Conservation (phyloP, 768 basidiomycete species). For the Tricholoma matsutake region DNA sequence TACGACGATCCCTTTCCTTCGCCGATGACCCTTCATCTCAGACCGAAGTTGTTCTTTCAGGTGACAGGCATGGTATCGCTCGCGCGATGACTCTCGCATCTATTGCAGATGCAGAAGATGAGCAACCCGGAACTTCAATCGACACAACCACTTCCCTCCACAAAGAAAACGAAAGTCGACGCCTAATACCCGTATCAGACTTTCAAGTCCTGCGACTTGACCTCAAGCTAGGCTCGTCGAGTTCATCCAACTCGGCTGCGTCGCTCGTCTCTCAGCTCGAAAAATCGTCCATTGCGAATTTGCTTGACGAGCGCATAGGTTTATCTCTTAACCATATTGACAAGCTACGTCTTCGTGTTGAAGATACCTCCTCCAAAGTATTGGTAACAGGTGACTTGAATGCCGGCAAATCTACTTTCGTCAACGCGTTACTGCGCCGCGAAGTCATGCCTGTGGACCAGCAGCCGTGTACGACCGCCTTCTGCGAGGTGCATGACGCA, state of each 20-base stretch:
- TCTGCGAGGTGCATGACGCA: constrained; percentile 94
- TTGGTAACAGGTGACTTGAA: constrained; percentile 98
- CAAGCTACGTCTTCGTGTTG: constrained; percentile 80
- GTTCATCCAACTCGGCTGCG: constrained; percentile 58
- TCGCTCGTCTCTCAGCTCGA: constrained; percentile 89
- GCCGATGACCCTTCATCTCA: constrained; percentile 74
- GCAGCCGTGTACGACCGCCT: constrained; percentile 95
- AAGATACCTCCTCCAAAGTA: constrained; percentile 92
- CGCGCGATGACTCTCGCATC: constrained; percentile 60
- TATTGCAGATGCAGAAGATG: constrained; percentile 45
- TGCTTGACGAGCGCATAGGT: constrained; percentile 82
- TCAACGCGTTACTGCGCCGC: constrained; percentile 89
- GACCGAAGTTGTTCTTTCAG: constrained; percentile 62
- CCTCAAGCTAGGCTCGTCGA: constrained; percentile 81
- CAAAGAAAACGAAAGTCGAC: constrained; percentile 29
- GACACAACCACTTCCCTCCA: constrained; percentile 21
- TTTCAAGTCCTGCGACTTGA: constrained; percentile 91
- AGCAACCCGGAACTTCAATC: constrained; percentile 23
- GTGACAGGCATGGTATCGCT: constrained; percentile 44
- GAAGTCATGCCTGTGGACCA: constrained; percentile 97
- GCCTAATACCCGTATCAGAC: constrained; percentile 49
- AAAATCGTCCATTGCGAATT: constrained; percentile 87
- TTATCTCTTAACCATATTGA: constrained; percentile 75
- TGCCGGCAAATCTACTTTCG: constrained; percentile 97
- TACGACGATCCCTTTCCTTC: constrained; percentile 76